Base-by-base conservation (phyloP, 345 rosid genomes). In the Moringa oleifera region DNA sequence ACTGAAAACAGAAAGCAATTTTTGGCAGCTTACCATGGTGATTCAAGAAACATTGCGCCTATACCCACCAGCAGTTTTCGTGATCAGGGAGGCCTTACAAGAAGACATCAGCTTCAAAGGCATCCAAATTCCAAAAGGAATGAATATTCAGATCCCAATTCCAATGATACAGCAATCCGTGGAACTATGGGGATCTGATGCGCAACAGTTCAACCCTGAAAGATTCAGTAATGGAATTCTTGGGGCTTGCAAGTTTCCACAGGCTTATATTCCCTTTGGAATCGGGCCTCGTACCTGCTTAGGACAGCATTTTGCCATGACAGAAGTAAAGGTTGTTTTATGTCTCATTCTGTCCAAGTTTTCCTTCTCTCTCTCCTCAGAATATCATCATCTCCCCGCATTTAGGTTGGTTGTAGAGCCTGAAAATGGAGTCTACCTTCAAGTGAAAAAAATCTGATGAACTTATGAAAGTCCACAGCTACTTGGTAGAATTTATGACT, bases 221-320 rank as follows among this genome's bases (percentile, higher is more conserved):
- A 66, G 86, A 47, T 79, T 79, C 58, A 66, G 55, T 2, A 64
- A 79, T 22, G 85, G 85, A 23, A 57, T 75, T n/a, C 20, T 66
- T 0, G 72, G 77, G 5, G 72, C 84, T 0, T 73, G 79, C 51
- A 77, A 71, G 63, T 61, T 49, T 16, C 84, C 81, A 0, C 79
- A 71, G 18, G 0, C 52, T 21, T 77, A 70, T 68, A 81, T 79
- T 79, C 82, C 86, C 15, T 81, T 81, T 31, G 85, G 80, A 19
- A 70, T 72, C 0, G 85, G 89, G 1, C 79, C 82, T 0, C 66
- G 84, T 3, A 23, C 68, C 11, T 79, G 84, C 28, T 75, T 74
- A 0, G 84, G 82, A n/a, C 83, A 84, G 66, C 79, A 77, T 64
- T 75, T 79, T 46, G 89, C 81, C 12, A 66, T 79, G 62, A 72